A percentile compares a stretch with the other conserved stretches of the same genome.
Conservation (phyloP, 176 grass and related monocot species). For the Pontederia paniculata region DNA sequence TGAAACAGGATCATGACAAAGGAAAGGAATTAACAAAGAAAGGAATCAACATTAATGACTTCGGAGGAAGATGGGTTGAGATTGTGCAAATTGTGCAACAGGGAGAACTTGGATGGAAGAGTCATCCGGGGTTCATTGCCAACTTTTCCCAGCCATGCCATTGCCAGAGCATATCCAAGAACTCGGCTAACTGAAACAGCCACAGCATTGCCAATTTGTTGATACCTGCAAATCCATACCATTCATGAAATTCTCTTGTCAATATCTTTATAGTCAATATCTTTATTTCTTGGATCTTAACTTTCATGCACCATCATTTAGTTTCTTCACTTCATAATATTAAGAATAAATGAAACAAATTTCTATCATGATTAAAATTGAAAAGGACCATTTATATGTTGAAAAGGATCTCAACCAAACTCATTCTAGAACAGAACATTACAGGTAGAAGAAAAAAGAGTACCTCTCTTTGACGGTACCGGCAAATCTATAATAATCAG, state of each 20-base stretch:
- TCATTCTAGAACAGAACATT: no score
- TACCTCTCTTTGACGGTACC: constrained; percentile 84
- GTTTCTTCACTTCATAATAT: no score
- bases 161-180: constrained; percentile 59
- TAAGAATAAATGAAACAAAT: no score
- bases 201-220: constrained; percentile 88
- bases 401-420: no score
- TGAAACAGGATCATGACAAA: no score
- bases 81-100: constrained; percentile 29
- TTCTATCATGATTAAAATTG: no score
- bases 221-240: constrained; percentile 50
- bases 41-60: no score
- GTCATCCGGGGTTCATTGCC: constrained; percentile 49
- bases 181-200: constrained; percentile 67
- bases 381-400: no score
- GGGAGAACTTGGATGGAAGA: constrained; percentile 67
- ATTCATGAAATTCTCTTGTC: neutral
- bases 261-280: no score
- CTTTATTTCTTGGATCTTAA: no score
- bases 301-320: no score
- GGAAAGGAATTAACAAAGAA: no score
- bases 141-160: constrained; percentile 43
- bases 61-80: constrained; percentile 4
- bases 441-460: neutral
- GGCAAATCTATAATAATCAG: constrained; percentile 69